Percentiles rank a stretch among this genome's conserved stretches.
Conservation (phyloP, 805 yeast genomes). For the Sugiyamaella marilandica region DNA sequence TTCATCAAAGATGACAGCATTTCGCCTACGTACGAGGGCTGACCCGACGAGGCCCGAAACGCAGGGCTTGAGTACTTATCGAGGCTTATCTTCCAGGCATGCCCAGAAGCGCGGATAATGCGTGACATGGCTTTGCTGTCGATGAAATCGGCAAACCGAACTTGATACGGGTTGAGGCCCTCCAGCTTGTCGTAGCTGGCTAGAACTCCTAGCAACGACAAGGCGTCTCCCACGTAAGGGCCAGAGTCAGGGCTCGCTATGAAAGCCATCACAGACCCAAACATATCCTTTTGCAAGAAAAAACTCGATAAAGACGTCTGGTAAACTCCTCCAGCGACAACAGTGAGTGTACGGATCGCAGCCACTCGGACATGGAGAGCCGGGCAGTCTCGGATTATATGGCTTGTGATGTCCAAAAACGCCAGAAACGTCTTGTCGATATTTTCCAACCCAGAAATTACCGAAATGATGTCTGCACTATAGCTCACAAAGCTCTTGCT, state of each 20-base stretch:
- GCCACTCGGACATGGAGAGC: constrained; percentile 19
- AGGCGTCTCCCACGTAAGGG: constrained; percentile 32
- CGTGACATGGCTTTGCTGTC: constrained; percentile 34
- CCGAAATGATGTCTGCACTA: constrained; percentile 29
- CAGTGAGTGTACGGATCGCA: constrained; percentile 29
- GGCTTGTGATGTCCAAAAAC: constrained; percentile 27
- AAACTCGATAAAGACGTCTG: constrained; percentile 33
- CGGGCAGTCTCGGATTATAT: constrained; percentile 23
- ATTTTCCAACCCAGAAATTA: constrained; percentile 34
- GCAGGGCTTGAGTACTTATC: constrained; percentile 14
- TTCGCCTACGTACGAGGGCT: not conserved
- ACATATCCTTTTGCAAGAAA: constrained; percentile 35
- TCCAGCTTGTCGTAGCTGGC: constrained; percentile 35
- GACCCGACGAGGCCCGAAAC: not conserved
- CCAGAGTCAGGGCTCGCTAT: constrained; percentile 27
- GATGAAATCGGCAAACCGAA: constrained; percentile 36
- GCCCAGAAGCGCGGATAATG: constrained; percentile 27
- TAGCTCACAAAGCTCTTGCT: constrained; percentile 26
- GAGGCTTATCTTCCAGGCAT: constrained; percentile 22
- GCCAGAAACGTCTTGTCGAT: constrained; percentile 30
- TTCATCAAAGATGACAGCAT: not conserved
- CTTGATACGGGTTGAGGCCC: constrained; percentile 34
- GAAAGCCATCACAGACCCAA: constrained; percentile 33
- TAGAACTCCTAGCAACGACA: constrained; percentile 34
- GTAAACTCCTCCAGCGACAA: constrained; percentile 30